Conservation (phyloP, 1,139 yeast species). For the Hansenula sp. region DNA sequence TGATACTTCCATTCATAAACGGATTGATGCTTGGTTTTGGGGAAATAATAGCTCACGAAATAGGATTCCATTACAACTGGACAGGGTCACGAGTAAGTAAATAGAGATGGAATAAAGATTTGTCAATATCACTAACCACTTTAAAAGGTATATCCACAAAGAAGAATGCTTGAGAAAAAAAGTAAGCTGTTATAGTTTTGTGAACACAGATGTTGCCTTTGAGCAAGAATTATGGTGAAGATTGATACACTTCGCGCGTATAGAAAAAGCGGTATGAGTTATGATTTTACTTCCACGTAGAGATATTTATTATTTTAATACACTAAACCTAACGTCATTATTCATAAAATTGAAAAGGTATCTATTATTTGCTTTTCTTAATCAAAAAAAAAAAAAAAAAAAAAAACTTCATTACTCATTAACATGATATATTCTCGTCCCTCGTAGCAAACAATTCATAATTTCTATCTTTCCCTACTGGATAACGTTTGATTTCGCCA, state of each 20-base stretch:
- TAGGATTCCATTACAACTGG: slow-evolving; percentile 81
- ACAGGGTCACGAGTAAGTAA: slow-evolving; percentile 61
- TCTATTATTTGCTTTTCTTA: not conserved
- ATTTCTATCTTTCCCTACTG: slow-evolving; percentile 31
- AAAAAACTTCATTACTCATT: not conserved
- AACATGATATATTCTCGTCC: not conserved
- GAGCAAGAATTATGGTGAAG: no score
- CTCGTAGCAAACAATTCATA: slow-evolving; percentile 27
- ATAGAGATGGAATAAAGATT: not conserved
- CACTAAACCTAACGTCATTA: no score
- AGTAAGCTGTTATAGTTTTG: not conserved
- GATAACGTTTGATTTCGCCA: slow-evolving; percentile 32
- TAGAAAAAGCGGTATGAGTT: not conserved
- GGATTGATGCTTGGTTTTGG: slow-evolving; percentile 98
- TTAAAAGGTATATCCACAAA: slow-evolving; percentile 28
- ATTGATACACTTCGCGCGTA: no score
- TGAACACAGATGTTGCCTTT: not conserved
- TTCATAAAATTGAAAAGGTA: no score
- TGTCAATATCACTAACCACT: not conserved
- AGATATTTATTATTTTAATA: no score
- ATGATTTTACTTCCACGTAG: no score
- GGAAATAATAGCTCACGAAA: slow-evolving; percentile 89
- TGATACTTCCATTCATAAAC: slow-evolving; percentile 82
- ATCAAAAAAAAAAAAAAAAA: no score
- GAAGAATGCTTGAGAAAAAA: slow-evolving; percentile 21